Evolutionary conservation across 345 rosid genomes (phyloP).

Genomic region (Salix dunnii): DNA sequence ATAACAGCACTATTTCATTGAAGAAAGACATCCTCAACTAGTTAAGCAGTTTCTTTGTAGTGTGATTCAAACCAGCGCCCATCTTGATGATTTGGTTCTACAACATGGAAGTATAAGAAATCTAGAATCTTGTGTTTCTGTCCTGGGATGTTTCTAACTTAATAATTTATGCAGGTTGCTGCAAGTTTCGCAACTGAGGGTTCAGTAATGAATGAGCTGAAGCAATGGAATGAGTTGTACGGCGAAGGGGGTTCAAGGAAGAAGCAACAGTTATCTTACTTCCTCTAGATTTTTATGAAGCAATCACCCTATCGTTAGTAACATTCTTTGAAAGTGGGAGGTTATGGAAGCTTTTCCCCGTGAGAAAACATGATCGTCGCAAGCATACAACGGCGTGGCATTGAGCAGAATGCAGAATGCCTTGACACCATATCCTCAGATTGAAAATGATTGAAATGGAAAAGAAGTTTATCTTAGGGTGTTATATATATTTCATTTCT

Average conservation of each 20-base stretch:
- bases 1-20: neutral
- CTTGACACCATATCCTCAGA: neutral
- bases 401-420: neutral
- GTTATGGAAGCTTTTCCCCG: neutral
- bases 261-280: constrained; percentile 74
- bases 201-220: constrained; percentile 68
- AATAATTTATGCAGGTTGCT: constrained; percentile 53
- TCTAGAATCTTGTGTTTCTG: neutral
- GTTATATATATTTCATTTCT: neutral
- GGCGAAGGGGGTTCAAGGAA: constrained; percentile 97
- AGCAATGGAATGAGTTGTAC: constrained; percentile 83
- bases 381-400: neutral
- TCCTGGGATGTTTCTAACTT: neutral
- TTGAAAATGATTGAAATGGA: neutral
- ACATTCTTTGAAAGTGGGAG: neutral
- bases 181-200: constrained; percentile 89
- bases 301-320: neutral
- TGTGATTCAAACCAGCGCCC: neutral
- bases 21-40: neutral
- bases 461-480: neutral
- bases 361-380: neutral
- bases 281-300: constrained; percentile 47
- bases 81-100: neutral
- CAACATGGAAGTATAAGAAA: neutral
- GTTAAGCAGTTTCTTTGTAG: neutral